These are phyloP conservation scores for Danielia oregonensis DNA, from an alignment of 805 yeast genomes.

Conservation along the genomic window DNA sequence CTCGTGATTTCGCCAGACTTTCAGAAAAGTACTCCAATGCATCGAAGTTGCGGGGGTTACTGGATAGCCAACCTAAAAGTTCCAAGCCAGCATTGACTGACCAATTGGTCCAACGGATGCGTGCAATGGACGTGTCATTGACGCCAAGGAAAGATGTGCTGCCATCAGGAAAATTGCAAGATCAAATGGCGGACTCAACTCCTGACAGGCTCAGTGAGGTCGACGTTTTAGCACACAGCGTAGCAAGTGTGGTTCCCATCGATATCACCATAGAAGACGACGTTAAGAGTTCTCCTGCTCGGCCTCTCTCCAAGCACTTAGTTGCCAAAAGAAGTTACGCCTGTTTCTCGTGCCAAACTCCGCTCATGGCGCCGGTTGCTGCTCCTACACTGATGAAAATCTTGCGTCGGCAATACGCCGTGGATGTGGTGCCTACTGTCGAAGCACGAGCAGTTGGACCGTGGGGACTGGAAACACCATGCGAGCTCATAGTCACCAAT, in stretches of 20 bases:
- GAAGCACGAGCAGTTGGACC: slow-evolving; percentile 12
- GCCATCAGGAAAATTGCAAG: no score
- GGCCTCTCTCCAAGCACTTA: slow-evolving; percentile 25
- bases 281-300: not conserved
- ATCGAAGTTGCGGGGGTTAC: not conserved
- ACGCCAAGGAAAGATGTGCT: slow-evolving; percentile 2
- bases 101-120: slow-evolving; percentile 4
- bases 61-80: no score
- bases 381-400: slow-evolving; percentile 29
- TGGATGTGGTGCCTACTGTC: slow-evolving; percentile 32
- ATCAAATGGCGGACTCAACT: no score
- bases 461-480: slow-evolving; percentile 12
- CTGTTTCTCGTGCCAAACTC: slow-evolving; percentile 29
- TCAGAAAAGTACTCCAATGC: slow-evolving; percentile 5
- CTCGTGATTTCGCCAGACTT: slow-evolving; percentile 9
- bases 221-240: slow-evolving; percentile 5
- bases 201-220: slow-evolving; percentile 5
- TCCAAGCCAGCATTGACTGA: slow-evolving; percentile 1
- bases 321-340: slow-evolving; percentile 21
- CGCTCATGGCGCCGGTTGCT: slow-evolving; percentile 22
- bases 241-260: not conserved
- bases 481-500: slow-evolving; percentile 29
- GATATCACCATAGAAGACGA: not conserved
- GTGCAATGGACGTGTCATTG: slow-evolving; percentile 7
- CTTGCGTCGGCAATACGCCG: slow-evolving; percentile 28